A percentile compares a stretch with the other conserved stretches of the same genome.
phyloP scores from a whole-genome alignment of 2,329 filamentous ascomycete genomes.

The Colletotrichum sp. region DNA sequence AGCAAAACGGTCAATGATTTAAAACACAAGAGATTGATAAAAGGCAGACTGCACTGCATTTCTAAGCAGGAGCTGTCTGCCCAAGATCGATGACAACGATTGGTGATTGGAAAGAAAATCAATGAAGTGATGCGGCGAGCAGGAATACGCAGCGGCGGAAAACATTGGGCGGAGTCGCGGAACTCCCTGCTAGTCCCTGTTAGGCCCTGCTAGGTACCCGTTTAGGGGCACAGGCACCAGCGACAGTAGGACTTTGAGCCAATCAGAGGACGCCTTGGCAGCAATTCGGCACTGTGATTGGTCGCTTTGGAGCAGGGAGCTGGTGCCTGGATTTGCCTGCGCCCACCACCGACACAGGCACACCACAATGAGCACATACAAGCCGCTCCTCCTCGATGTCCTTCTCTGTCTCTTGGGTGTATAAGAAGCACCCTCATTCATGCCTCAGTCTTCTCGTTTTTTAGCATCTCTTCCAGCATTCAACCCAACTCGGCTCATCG shows the following conservation, averaged over 20 bases:
- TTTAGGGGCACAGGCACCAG: not conserved
- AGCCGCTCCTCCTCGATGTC: not conserved
- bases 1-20: not conserved
- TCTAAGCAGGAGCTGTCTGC: not conserved
- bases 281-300: not conserved
- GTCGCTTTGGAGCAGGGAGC: not conserved
- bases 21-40: rapidly evolving
- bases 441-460: not conserved
- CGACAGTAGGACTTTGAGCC: not conserved
- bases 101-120: not conserved
- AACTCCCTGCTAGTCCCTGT: not conserved
- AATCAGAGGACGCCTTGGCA: not conserved
- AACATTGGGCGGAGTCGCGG: not conserved
- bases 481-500: rapidly evolving
- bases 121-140: not conserved
- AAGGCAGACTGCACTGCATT: not conserved
- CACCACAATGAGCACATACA: not conserved
- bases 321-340: not conserved
- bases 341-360: not conserved
- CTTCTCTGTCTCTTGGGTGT: not conserved
- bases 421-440: not conserved
- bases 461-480: not conserved
- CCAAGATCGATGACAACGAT: not conserved
- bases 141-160: constrained; percentile 18
- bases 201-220: not conserved